Percentiles rank a stretch among this genome's conserved stretches.
These are phyloP conservation scores for Schwanniomyces occidentalis DNA, from an alignment of 805 yeast species.

Conservation along the genomic window DNA sequence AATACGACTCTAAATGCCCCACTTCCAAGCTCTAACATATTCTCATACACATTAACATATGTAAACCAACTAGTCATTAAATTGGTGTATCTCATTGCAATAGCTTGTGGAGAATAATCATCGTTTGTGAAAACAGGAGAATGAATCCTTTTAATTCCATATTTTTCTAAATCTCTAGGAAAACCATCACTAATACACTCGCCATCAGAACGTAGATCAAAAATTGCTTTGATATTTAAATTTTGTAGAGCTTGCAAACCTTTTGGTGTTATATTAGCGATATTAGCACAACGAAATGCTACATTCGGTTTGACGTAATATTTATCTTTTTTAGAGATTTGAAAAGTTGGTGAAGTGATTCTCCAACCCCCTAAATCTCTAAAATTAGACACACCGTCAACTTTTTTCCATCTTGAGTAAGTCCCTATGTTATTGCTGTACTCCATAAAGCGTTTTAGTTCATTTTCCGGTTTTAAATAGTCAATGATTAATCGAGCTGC, in stretches of 20 bases:
- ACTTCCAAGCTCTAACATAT: conserved; percentile 53
- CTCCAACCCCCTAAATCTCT: conserved; percentile 82
- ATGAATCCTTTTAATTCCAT: conserved; percentile 50
- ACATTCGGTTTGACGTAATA: conserved; percentile 52
- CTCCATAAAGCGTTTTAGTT: conserved; percentile 52
- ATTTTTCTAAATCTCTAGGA: conserved; percentile 33
- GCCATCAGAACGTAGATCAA: conserved; percentile 65
- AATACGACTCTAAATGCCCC: conserved; percentile 52
- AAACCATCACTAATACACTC: conserved; percentile 53
- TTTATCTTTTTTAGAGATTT: conserved; percentile 7
- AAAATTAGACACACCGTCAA: conserved; percentile 71
- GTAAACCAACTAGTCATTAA: conserved; percentile 62
- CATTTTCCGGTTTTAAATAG: conserved; percentile 50
- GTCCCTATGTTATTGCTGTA: conserved; percentile 34
- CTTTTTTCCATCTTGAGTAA: conserved; percentile 56
- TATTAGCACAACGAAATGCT: conserved; percentile 64
- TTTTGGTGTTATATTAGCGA: conserved; percentile 48
- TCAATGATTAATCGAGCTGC: conserved; percentile 52
- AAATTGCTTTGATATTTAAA: conserved; percentile 54
- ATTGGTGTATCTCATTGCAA: conserved; percentile 55
- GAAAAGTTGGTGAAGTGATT: conserved; percentile 31
- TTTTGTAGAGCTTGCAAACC: conserved; percentile 46
- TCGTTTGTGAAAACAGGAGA: conserved; percentile 56
- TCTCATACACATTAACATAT: conserved; percentile 61
- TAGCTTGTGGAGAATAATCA: conserved; percentile 64